Percentiles rank a stretch among this genome's conserved stretches.
phyloP scores from a whole-genome alignment of 257 asterid genomes.

The Catharanthus roseus region DNA sequence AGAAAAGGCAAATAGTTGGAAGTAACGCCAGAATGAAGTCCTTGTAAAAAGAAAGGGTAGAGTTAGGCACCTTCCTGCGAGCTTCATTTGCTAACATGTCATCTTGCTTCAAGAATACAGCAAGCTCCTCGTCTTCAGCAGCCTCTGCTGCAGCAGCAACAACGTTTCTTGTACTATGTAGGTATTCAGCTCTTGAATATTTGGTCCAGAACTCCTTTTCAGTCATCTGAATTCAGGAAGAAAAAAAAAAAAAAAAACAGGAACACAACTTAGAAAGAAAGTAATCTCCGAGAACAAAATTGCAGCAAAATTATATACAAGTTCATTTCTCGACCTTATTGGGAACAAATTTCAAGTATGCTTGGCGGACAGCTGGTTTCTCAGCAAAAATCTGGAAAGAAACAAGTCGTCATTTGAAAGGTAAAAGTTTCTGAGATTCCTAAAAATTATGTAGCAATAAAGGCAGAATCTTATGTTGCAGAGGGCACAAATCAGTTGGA shows the following conservation, averaged over 20 bases:
- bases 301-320: constrained; percentile 6
- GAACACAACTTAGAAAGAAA: background rate
- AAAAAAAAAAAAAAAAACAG: no score
- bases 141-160: constrained; percentile 99
- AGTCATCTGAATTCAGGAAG: constrained; percentile 53
- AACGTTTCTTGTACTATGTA: constrained; percentile 86
- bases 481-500: background rate
- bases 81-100: constrained; percentile 83
- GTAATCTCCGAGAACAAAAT: constrained; percentile 6
- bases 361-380: constrained; percentile 98
- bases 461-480: background rate
- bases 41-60: constrained; percentile 13
- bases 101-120: constrained; percentile 92
- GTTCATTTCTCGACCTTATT: constrained; percentile 48
- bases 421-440: background rate
- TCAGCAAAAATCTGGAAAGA: constrained; percentile 83
- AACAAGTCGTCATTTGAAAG: background rate
- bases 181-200: constrained; percentile 92
- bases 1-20: background rate
- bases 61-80: constrained; percentile 64
- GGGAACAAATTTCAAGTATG: constrained; percentile 84
- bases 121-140: constrained; percentile 98
- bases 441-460: background rate
- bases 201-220: constrained; percentile 98
- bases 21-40: background rate